These are phyloP conservation scores for Tuber melanosporum DNA, from an alignment of 495 filamentous ascomycete genomes.

Conservation along the genomic window DNA sequence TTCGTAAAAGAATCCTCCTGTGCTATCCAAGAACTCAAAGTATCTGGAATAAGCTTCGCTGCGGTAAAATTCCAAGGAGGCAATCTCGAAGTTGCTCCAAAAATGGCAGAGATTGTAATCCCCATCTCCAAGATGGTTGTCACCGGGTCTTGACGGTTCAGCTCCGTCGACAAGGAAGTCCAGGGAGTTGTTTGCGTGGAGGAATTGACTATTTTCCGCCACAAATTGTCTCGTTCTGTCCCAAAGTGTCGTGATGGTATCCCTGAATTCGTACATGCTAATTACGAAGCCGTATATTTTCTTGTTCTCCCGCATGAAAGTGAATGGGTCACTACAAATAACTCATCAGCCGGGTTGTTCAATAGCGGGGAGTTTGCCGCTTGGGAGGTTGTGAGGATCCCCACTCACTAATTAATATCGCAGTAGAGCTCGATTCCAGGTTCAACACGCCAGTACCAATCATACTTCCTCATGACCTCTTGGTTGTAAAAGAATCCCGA, in stretches of 20 bases:
- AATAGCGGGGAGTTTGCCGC: neutral
- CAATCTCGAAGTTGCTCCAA: constrained; percentile 57
- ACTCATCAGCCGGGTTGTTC: neutral
- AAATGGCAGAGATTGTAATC: constrained; percentile 54
- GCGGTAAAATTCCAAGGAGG: constrained; percentile 50
- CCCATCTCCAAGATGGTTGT: constrained; percentile 29
- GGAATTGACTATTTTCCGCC: constrained; percentile 25
- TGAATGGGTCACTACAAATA: constrained; percentile 47
- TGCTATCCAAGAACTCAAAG: constrained; percentile 47
- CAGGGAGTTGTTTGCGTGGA: constrained; percentile 45
- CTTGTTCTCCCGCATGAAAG: constrained; percentile 49
- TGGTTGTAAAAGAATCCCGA: constrained; percentile 94
- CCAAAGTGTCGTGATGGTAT: constrained; percentile 39
- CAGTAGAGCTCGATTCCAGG: constrained; percentile 51
- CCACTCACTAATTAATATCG: constrained; percentile 49
- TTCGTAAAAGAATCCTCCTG: constrained; percentile 52
- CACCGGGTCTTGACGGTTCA: constrained; percentile 14
- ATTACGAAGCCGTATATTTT: constrained; percentile 53
- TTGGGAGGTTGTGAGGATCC: constrained; percentile 51
- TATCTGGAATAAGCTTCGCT: constrained; percentile 48
- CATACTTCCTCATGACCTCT: constrained; percentile 75
- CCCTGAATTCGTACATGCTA: constrained; percentile 49
- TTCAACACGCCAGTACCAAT: constrained; percentile 68
- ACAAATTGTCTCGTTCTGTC: constrained; percentile 36
- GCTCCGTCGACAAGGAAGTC: constrained; percentile 46